Base-by-base conservation (phyloP, 805 yeast species). In the Geotrichum ghanense region DNA sequence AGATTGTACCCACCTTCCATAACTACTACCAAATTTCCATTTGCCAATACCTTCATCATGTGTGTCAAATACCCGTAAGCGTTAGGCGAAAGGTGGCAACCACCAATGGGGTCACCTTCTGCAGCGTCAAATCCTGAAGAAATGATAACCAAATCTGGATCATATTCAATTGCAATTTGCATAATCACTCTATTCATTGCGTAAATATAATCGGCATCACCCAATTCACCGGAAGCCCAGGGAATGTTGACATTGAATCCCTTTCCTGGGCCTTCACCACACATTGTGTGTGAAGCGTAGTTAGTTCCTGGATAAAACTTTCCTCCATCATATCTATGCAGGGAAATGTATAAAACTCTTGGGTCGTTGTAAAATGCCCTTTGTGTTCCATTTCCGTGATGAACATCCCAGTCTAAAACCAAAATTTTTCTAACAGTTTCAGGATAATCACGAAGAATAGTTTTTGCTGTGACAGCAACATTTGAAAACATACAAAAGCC, bases 91-190 rank as follows among this genome's bases (percentile, higher is more conserved):
- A 92, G 95, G 61, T 86, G 94, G 63, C 97, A 92, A 42, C 90
- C 95, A 9, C 98, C 99, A 52, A 92, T 85, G 49, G 87, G 81
- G 64, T 92, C 99, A 50, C 97, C 97, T 57, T 86, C 95, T 1
- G 99, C 99, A 19, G 98, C 98, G 67, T 92, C 99, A 57, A 92
- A 92, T 0, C 99, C 99, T 0, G 97, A 81, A 17, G 95, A 85
- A 25, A 92, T 80, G 27, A 92, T 86, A 3, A 89, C 90, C 52
- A 92, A 71, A 66, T 92, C 98, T 0, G 99, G 97, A 58, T 81
- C 80, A 57, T 82, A 92, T 62, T 92, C 98, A 48, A 79, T 66
- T 46, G 92, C 82, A 44, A 88, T 78, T 0, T 98, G 98, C 76
- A 92, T 75, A 10, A 92, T 75, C 16, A 90, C 80, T 56, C 79